Percentiles rank a stretch among this genome's conserved stretches.
Conservation (phyloP, 352 stramenopile genomes). For the Phytophthora litchii region DNA sequence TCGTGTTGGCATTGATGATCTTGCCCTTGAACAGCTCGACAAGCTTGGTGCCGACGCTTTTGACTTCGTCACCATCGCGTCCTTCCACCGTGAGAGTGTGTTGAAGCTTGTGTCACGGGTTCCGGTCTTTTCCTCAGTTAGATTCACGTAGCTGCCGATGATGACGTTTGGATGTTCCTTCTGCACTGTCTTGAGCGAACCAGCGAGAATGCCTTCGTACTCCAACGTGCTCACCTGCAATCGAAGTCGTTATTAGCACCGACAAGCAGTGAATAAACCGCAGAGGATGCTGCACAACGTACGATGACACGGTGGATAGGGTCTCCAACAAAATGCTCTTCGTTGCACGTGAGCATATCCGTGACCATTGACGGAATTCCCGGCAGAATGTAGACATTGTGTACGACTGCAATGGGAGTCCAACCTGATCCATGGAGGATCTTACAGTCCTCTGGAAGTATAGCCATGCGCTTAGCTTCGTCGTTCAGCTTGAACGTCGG, state of each 20-base stretch:
- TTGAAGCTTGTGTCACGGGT: slow-evolving; percentile 59
- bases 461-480: slow-evolving; percentile 70
- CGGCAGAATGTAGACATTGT: slow-evolving; percentile 85
- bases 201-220: slow-evolving; percentile 66
- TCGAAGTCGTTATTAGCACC: background rate
- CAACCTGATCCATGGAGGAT: slow-evolving; percentile 53
- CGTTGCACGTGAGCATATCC: slow-evolving; percentile 79
- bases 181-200: slow-evolving; percentile 54
- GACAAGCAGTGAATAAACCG: background rate
- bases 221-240: slow-evolving; percentile 64
- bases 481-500: slow-evolving; percentile 66
- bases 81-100: slow-evolving; percentile 63
- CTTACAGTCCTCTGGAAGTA: slow-evolving; percentile 62
- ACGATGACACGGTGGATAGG: slow-evolving; percentile 44
- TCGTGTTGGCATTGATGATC: slow-evolving; percentile 9
- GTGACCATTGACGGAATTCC: slow-evolving; percentile 78
- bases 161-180: slow-evolving; percentile 63
- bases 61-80: slow-evolving; percentile 48
- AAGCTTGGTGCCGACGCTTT: slow-evolving; percentile 50
- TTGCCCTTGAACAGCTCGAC: slow-evolving; percentile 23
- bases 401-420: slow-evolving; percentile 69
- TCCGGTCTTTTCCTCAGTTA: slow-evolving; percentile 56
- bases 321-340: slow-evolving; percentile 76
- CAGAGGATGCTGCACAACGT: background rate
- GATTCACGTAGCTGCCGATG: slow-evolving; percentile 84